phyloP scores from a whole-genome alignment of 148 eudicot species.

The Selenicereus undatus region DNA sequence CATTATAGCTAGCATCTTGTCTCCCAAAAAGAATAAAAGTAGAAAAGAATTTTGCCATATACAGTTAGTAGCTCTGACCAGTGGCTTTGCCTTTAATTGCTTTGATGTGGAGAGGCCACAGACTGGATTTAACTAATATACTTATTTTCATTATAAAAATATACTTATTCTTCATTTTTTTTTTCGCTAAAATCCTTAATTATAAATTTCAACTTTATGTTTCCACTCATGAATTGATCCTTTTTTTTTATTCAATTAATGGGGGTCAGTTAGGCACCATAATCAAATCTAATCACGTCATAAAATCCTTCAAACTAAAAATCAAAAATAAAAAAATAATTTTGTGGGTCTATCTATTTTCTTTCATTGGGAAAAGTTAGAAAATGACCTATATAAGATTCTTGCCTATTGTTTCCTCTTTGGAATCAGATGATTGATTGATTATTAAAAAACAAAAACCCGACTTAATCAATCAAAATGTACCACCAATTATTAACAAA shows the following conservation, averaged over 20 bases:
- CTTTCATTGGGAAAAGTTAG: not conserved
- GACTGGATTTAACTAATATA: not conserved
- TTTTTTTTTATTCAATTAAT: not conserved
- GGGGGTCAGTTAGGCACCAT: not conserved
- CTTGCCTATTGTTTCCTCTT: constrained; percentile 18
- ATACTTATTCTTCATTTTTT: not conserved
- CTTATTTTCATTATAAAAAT: too few relatives aligned
- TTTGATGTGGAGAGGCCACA: constrained; percentile 3
- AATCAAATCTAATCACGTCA: not conserved
- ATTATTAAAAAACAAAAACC: not conserved
- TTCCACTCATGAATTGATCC: not conserved
- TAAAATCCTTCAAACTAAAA: not conserved
- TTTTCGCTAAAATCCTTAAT: too few relatives aligned
- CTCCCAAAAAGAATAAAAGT: not conserved
- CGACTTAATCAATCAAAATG: constrained; percentile 5
- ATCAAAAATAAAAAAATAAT: not conserved
- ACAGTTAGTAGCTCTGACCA: not conserved
- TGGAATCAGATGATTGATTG: constrained; percentile 17
- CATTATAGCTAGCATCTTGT: not conserved
- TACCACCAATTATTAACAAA: constrained; percentile 9
- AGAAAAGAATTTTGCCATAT: not conserved
- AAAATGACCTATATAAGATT: constrained; percentile 1
- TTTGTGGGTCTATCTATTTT: not conserved
- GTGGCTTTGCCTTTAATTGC: not conserved
- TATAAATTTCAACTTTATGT: not conserved